Percentiles rank a stretch among this genome's conserved stretches.
phyloP scores from a whole-genome alignment of 208 protist species.

The Porcisia deanei region DNA sequence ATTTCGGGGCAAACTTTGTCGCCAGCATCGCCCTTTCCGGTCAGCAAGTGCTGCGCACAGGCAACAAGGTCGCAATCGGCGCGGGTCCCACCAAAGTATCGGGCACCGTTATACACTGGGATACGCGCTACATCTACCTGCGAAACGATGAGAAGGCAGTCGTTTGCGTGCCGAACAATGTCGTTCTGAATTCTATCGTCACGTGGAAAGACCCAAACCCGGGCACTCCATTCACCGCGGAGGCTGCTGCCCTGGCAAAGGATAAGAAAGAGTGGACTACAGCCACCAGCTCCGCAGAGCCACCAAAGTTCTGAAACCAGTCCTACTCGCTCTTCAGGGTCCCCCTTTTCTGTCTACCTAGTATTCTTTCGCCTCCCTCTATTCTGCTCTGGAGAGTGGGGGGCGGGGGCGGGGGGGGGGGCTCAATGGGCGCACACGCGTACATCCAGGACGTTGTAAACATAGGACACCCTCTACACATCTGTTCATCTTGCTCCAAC shows the following conservation, averaged over 20 bases:
- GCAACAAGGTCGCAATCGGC: conserved; percentile 67
- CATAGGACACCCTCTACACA: no score
- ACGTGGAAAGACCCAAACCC: conserved; percentile 35
- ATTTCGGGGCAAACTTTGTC: conserved; percentile 85
- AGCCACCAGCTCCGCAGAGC: conserved; percentile 8
- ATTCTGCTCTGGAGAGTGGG: not conserved
- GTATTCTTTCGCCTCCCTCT: not conserved
- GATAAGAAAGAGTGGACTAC: conserved; percentile 43
- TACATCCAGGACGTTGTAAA: no score
- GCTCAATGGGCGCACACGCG: no score
- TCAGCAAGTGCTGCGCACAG: conserved; percentile 56
- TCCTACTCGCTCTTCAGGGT: not conserved
- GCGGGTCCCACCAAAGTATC: conserved; percentile 39
- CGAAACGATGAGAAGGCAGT: conserved; percentile 44
- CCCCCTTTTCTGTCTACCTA: not conserved
- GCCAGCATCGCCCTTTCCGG: conserved; percentile 75
- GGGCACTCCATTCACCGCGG: not conserved
- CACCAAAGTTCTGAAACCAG: not conserved
- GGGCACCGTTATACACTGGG: conserved; percentile 72
- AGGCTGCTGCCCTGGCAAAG: conserved; percentile 2
- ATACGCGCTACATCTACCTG: conserved; percentile 83
- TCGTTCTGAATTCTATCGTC: conserved; percentile 78
- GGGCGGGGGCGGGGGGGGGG: not conserved
- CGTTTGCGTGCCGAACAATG: conserved; percentile 74
- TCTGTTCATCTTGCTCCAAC: no score